These are phyloP conservation scores for Crithidia bombi DNA, from an alignment of 208 protist genomes.

Conservation along the genomic window DNA sequence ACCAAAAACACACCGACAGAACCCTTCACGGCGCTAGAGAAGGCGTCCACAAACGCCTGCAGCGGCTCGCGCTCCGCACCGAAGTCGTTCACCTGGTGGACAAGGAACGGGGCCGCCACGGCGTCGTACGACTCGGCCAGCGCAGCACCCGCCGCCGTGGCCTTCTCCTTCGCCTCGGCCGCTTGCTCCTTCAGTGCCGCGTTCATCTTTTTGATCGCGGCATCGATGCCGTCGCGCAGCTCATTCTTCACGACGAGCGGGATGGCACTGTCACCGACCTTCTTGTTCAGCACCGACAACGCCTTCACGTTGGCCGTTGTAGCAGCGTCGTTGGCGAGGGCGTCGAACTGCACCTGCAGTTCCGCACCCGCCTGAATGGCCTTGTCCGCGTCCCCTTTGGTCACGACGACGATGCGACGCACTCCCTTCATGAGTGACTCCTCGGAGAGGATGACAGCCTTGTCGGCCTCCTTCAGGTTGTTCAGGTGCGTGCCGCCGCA, in stretches of 20 bases:
- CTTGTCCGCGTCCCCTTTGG: conserved; percentile 65
- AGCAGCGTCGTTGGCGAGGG: conserved; percentile 34
- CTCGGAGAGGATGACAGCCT: conserved; percentile 94
- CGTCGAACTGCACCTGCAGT: conserved; percentile 62
- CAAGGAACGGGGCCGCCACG: conserved; percentile 51
- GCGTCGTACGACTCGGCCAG: conserved; percentile 52
- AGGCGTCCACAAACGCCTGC: conserved; percentile 82
- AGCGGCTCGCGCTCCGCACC: conserved; percentile 88
- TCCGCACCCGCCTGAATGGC: conserved; percentile 51
- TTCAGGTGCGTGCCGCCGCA: conserved; percentile 97
- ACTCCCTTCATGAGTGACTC: conserved; percentile 95
- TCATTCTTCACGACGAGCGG: conserved; percentile 80
- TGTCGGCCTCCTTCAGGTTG: conserved; percentile 82
- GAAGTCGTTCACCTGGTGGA: conserved; percentile 52
- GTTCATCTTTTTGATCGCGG: conserved; percentile 75
- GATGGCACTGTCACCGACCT: conserved; percentile 80
- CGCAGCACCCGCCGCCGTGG: conserved; percentile 53
- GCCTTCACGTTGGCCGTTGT: conserved; percentile 77
- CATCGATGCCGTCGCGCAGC: conserved; percentile 85
- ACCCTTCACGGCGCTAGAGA: conserved; percentile 50
- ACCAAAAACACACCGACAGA: conserved; percentile 82
- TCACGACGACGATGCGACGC: conserved; percentile 83
- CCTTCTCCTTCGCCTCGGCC: conserved; percentile 76
- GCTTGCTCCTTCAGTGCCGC: conserved; percentile 68
- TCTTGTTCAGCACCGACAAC: conserved; percentile 92